phyloP scores from a whole-genome alignment of 805 yeast genomes.

The Millerozyma miso region DNA sequence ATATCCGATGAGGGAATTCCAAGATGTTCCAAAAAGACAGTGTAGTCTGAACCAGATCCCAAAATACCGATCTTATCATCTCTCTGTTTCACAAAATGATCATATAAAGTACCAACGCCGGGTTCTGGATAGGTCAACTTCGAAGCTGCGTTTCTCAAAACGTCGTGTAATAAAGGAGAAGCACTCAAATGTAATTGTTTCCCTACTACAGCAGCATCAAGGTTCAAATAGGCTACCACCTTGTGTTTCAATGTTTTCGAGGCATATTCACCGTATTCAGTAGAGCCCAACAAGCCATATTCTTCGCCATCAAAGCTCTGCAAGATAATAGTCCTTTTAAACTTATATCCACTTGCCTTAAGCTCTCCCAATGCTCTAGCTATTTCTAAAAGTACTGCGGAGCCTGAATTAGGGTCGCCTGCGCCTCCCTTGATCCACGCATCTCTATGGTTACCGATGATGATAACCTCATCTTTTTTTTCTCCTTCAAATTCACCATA shows the following conservation, averaged over 20 bases:
- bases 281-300: constrained; percentile 51
- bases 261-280: constrained; percentile 52
- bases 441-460: constrained; percentile 44
- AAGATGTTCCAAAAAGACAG: constrained; percentile 59
- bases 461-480: constrained; percentile 33
- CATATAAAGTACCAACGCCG: constrained; percentile 39
- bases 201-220: constrained; percentile 54
- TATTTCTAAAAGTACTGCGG: constrained; percentile 38
- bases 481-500: constrained; percentile 42
- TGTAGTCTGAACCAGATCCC: constrained; percentile 52
- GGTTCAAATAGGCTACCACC: constrained; percentile 48
- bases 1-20: constrained; percentile 62
- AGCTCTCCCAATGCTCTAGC: constrained; percentile 41
- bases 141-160: constrained; percentile 44
- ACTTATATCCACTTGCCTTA: constrained; percentile 32
- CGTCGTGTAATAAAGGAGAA: constrained; percentile 52
- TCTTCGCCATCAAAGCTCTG: constrained; percentile 44
- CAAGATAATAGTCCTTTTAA: constrained; percentile 35
- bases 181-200: constrained; percentile 42
- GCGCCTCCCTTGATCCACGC: constrained; percentile 49
- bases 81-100: constrained; percentile 41
- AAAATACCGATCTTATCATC: constrained; percentile 37
- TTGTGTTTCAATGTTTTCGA: constrained; percentile 35
- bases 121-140: constrained; percentile 41
- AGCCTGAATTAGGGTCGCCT: constrained; percentile 44